phyloP scores from a whole-genome alignment of 164 flowering plant species.

The Macadamia tetraphylla region DNA sequence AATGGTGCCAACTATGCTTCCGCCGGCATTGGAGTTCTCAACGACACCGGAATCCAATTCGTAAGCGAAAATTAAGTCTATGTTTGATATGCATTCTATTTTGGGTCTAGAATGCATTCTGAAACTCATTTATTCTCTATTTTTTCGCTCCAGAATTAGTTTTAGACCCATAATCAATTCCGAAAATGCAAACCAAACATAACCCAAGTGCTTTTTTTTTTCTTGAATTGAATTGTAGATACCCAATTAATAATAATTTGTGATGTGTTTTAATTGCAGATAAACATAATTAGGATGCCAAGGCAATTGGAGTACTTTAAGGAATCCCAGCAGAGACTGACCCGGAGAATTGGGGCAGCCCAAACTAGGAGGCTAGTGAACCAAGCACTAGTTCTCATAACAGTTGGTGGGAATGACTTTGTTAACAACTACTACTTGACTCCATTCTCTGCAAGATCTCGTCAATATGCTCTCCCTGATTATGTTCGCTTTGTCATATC shows the following conservation, averaged over 20 bases:
- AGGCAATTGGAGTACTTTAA: slow-evolving; percentile 41
- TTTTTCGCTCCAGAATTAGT: no score
- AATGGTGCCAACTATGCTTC: slow-evolving; percentile 90
- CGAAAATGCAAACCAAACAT: no score
- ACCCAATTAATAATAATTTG: no score
- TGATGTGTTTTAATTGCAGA: slow-evolving; percentile 26
- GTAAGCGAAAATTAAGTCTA: slow-evolving; percentile 39
- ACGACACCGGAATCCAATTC: slow-evolving; percentile 83
- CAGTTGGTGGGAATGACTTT: slow-evolving; percentile 76
- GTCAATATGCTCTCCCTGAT: slow-evolving; percentile 47
- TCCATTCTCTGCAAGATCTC: slow-evolving; percentile 49
- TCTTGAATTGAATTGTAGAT: no score
- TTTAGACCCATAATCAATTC: no score
- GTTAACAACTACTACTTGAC: slow-evolving; percentile 75
- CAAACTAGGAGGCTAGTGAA: slow-evolving; percentile 39
- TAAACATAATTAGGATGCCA: slow-evolving; percentile 47
- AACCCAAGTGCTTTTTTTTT: no score
- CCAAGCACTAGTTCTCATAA: slow-evolving; percentile 49
- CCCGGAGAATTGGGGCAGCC: slow-evolving; percentile 33
- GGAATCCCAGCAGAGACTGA: slow-evolving; percentile 46
- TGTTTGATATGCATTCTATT: no score
- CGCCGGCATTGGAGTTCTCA: slow-evolving; percentile 82
- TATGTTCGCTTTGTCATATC: slow-evolving; percentile 36
- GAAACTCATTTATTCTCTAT: no score
- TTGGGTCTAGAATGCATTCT: no score